Percentiles rank a stretch among this genome's conserved stretches.
phyloP scores from a whole-genome alignment of 768 basidiomycete species.

The Hygrophorus pudorinus region DNA sequence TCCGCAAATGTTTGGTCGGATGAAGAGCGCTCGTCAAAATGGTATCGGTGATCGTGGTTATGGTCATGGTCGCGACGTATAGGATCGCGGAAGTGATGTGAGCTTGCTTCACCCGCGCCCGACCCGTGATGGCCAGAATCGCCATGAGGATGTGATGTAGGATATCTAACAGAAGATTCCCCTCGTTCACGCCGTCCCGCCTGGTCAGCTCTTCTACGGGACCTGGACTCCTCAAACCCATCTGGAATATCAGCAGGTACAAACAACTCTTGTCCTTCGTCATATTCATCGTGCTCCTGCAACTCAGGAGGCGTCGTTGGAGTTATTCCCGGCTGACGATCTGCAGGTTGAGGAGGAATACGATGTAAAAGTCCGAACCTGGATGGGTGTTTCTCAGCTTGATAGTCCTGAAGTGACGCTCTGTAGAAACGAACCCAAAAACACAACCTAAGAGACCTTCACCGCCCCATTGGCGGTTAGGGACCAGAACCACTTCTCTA shows the following conservation, averaged over 20 bases:
- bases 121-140: conserved; percentile 4
- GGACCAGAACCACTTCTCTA: conserved; percentile 88
- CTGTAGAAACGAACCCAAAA: conserved; percentile 60
- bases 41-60: too few relatives aligned
- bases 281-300: conserved; percentile 28
- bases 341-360: conserved; percentile 69
- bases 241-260: conserved; percentile 54
- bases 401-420: neutral
- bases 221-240: conserved; percentile 18
- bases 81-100: too few relatives aligned
- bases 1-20: neutral
- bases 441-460: conserved; percentile 93
- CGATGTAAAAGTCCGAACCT: conserved; percentile 91
- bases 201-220: too few relatives aligned
- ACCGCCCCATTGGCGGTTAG: conserved; percentile 96
- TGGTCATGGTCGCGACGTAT: too few relatives aligned
- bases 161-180: too few relatives aligned
- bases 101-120: conserved; percentile 5
- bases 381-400: conserved; percentile 2
- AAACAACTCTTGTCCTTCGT: conserved; percentile 56
- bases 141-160: too few relatives aligned
- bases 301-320: conserved; percentile 45
- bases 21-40: neutral
- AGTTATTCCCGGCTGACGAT: conserved; percentile 44
- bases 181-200: too few relatives aligned